Evolutionary conservation across 1,284 basidiomycete genomes (phyloP).

Genomic region (Fomes fomentarius): DNA sequence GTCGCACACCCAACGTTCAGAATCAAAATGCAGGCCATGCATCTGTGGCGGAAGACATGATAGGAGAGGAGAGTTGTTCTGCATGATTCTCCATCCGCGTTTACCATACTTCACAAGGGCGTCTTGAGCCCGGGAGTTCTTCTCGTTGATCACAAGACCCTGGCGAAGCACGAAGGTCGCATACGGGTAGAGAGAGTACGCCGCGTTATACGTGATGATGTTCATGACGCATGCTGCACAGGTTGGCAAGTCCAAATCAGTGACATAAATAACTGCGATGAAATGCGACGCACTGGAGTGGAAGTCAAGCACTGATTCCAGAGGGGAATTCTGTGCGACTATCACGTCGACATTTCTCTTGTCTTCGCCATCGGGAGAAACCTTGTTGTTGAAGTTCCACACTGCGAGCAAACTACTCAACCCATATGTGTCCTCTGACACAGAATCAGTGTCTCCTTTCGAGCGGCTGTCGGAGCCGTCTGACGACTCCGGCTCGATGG

Average conservation of each 20-base stretch:
- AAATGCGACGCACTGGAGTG: conserved; percentile 3
- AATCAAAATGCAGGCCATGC: no score
- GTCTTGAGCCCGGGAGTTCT: not conserved
- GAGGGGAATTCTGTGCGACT: not conserved
- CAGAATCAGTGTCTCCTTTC: no score
- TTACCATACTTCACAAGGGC: not conserved
- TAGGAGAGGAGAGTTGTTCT: no score
- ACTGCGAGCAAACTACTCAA: not conserved
- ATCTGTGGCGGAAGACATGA: no score
- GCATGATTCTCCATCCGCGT: not conserved
- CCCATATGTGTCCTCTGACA: not conserved
- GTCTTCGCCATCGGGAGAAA: fast-evolving
- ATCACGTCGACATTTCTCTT: conserved; percentile 1
- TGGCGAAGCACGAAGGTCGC: conserved; percentile 1
- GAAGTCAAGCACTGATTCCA: not conserved
- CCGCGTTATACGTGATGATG: conserved; percentile 2
- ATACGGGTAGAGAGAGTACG: conserved; percentile 4
- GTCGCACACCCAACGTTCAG: no score
- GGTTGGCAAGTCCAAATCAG: not conserved
- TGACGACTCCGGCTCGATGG: not conserved
- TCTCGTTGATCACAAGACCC: not conserved
- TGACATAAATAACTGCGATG: no score
- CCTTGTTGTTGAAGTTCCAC: not conserved
- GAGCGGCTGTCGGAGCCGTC: not conserved
- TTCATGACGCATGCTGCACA: conserved; percentile 9